A percentile compares a stretch with the other conserved stretches of the same genome.
Conservation (phyloP, 306 rosid species). For the Hylodesmum podocarpum region DNA sequence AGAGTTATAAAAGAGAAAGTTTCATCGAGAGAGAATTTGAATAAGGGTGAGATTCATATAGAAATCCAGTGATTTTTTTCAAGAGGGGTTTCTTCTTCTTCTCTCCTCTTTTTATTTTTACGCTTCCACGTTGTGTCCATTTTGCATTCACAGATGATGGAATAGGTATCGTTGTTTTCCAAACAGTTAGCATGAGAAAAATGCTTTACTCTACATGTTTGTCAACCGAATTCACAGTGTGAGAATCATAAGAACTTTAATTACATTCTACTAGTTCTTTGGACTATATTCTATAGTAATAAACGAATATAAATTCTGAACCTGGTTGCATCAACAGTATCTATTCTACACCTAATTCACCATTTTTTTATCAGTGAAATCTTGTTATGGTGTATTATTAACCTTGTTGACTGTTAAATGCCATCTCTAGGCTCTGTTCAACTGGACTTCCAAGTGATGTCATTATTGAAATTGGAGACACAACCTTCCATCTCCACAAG, state of each 20-base stretch:
- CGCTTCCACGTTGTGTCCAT: too few species aligned
- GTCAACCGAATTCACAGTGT: not conserved
- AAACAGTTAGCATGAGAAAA: not conserved
- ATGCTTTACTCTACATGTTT: not conserved
- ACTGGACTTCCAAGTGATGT: constrained; percentile 85
- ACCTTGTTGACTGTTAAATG: constrained; percentile 11
- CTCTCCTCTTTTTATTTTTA: too few species aligned
- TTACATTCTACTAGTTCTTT: not conserved
- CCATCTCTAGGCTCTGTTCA: constrained; percentile 70
- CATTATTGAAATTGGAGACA: constrained; percentile 71
- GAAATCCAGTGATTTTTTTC: too few species aligned
- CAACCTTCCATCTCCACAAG: constrained; percentile 90
- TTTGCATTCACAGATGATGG: too few species aligned
- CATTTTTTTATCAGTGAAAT: not conserved
- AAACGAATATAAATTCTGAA: not conserved
- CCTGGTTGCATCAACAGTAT: not conserved
- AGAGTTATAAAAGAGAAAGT: too few species aligned
- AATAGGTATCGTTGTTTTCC: too few species aligned
- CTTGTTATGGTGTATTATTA: constrained; percentile 1
- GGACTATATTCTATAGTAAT: not conserved
- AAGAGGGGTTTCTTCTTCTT: too few species aligned
- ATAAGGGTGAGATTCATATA: too few species aligned
- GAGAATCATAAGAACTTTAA: not conserved
- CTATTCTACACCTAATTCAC: not conserved
- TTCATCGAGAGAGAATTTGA: too few species aligned